These are phyloP conservation scores for Eucalyptus erythrocorys DNA, from an alignment of 345 rosid species.

Conservation along the genomic window DNA sequence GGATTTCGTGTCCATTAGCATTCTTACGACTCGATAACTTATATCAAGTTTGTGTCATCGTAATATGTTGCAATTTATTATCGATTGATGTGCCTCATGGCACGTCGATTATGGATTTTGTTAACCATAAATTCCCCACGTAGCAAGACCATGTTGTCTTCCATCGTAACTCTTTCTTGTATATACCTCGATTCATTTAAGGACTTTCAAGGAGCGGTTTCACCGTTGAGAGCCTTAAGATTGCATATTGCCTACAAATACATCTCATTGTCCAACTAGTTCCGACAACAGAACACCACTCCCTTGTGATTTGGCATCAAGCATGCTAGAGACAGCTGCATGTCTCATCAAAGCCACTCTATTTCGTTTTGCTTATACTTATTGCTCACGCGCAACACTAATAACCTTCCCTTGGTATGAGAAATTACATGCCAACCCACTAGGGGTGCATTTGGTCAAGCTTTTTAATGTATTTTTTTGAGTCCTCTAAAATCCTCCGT, in stretches of 20 bases:
- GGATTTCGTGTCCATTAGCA: background rate
- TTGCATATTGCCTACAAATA: background rate
- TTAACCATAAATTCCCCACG: background rate
- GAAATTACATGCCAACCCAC: too few relatives aligned
- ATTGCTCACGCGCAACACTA: too few relatives aligned
- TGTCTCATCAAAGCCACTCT: too few relatives aligned
- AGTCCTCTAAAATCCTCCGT: too few relatives aligned
- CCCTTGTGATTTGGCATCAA: fast-evolving
- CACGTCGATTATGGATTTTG: fast-evolving
- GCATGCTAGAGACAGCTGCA: too few relatives aligned
- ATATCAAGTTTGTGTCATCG: background rate
- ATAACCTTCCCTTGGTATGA: too few relatives aligned
- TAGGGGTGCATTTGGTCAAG: too few relatives aligned
- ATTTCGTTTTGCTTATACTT: too few relatives aligned
- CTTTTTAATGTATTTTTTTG: too few relatives aligned
- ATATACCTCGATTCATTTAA: too few relatives aligned
- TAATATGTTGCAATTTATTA: background rate
- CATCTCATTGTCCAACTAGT: fast-evolving
- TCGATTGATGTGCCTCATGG: fast-evolving
- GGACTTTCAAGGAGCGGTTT: too few relatives aligned
- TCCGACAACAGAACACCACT: fast-evolving
- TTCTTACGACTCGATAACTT: background rate
- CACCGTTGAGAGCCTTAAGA: fast-evolving
- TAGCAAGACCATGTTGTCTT: too few relatives aligned
- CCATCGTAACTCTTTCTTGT: fast-evolving